Conservation (phyloP, 1,139 yeast genomes). For the Diutina mesorugosa region DNA sequence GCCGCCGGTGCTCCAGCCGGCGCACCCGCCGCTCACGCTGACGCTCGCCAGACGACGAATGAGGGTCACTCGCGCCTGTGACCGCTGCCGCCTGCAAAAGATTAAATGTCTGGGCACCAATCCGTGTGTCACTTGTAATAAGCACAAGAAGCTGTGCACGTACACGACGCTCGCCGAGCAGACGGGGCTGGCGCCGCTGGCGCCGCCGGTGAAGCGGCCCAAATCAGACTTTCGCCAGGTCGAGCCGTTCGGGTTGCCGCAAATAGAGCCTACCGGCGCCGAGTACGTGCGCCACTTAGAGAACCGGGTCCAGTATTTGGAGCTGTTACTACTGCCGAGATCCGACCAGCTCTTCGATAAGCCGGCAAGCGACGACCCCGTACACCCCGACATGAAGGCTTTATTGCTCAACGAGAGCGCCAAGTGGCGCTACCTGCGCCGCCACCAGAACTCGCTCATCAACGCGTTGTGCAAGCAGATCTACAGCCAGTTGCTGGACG, state of each 20-base stretch:
- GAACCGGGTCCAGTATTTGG: constrained; percentile 28
- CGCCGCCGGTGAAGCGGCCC: not conserved
- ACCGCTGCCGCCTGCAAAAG: constrained; percentile 41
- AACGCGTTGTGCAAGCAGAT: constrained; percentile 30
- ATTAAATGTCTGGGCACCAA: constrained; percentile 47
- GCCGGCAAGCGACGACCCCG: not conserved
- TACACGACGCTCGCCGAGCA: constrained; percentile 5
- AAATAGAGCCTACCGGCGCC: not conserved
- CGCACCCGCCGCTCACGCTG: not conserved
- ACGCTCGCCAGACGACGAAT: constrained; percentile 10
- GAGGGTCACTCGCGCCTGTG: constrained; percentile 44
- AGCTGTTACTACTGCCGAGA: constrained; percentile 15
- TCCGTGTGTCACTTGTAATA: constrained; percentile 40
- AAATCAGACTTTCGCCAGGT: not conserved
- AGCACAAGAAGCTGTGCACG: constrained; percentile 29
- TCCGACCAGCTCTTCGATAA: constrained; percentile 12
- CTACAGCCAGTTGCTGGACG: constrained; percentile 24
- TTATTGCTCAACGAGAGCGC: constrained; percentile 5
- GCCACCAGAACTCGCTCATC: constrained; percentile 38
- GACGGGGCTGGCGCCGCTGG: not conserved
- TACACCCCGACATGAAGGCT: constrained; percentile 2
- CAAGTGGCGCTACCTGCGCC: constrained; percentile 39
- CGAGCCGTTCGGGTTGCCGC: constrained; percentile 1
- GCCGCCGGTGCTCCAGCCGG: not conserved
- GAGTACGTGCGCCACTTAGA: constrained; percentile 14